A percentile compares a stretch with the other conserved stretches of the same genome.
phyloP scores from a whole-genome alignment of 2,329 filamentous ascomycete genomes.

The Stagonosporopsis vannaccii region DNA sequence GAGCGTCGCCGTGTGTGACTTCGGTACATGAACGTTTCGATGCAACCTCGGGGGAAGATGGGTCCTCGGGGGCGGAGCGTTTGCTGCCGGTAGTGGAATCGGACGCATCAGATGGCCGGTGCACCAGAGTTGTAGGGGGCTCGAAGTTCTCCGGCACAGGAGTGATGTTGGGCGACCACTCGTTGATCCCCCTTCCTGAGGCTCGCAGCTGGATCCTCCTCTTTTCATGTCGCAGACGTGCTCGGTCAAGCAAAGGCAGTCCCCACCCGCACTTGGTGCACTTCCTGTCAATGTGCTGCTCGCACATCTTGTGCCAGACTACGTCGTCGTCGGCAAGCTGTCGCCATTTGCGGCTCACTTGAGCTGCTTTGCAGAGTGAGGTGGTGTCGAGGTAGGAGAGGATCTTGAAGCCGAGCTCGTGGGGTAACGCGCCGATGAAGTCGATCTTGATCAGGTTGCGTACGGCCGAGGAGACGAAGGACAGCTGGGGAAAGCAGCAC shows the following conservation, averaged over 20 bases:
- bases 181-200: conserved; percentile 63
- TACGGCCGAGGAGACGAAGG: conserved; percentile 87
- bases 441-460: conserved; percentile 97
- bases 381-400: conserved; percentile 91
- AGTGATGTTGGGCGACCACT: conserved; percentile 61
- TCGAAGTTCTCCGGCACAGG: conserved; percentile 52
- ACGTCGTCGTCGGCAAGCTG: conserved; percentile 94
- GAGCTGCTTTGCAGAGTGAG: conserved; percentile 92
- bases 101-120: conserved; percentile 22
- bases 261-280: conserved; percentile 97
- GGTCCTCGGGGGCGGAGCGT: conserved; percentile 36
- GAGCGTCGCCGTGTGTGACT: conserved; percentile 15
- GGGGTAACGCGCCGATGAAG: conserved; percentile 86
- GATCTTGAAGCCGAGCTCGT: conserved; percentile 92
- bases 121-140: conserved; percentile 19
- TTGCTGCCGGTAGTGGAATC: conserved; percentile 34
- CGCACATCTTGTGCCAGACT: conserved; percentile 98
- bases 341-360: conserved; percentile 89
- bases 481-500: conserved; percentile 97
- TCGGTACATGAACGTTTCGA: conserved; percentile 48
- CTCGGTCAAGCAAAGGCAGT: conserved; percentile 85
- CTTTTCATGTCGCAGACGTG: conserved; percentile 85
- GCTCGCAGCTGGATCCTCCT: conserved; percentile 79
- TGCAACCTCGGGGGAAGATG: conserved; percentile 32
- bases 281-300: conserved; percentile 93